phyloP scores from a whole-genome alignment of 108 stramenopile species.

The Cyclotella distinguenda region DNA sequence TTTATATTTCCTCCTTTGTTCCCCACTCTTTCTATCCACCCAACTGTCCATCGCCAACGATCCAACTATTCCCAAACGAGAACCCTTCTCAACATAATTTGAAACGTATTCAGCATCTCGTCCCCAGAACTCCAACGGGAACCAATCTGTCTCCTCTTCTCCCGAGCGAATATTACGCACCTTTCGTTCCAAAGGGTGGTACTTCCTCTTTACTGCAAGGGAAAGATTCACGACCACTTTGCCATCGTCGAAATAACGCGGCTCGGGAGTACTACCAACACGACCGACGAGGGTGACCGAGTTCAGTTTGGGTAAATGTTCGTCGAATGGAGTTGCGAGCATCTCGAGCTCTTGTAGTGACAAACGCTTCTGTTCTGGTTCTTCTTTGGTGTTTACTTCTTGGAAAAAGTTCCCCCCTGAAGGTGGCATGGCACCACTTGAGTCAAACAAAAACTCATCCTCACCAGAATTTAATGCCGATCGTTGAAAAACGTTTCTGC shows the following conservation, averaged over 20 bases:
- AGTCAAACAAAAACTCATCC: not conserved
- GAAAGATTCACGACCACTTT: slow-evolving; percentile 84
- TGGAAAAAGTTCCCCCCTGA: slow-evolving; percentile 30
- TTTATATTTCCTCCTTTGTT: slow-evolving; percentile 52
- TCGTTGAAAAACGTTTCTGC: too few species aligned
- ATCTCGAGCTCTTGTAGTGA: slow-evolving; percentile 42
- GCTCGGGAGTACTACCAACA: slow-evolving; percentile 78
- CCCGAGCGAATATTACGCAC: slow-evolving; percentile 60
- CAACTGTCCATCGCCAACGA: slow-evolving; percentile 62
- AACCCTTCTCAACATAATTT: slow-evolving; percentile 75
- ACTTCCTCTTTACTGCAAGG: slow-evolving; percentile 83
- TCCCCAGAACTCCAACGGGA: slow-evolving; percentile 88
- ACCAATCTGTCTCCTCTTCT: slow-evolving; percentile 94
- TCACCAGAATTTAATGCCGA: not conserved
- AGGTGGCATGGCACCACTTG: not conserved
- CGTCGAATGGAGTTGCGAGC: slow-evolving; percentile 62
- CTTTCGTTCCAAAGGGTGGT: slow-evolving; percentile 78
- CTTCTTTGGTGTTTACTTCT: not conserved
- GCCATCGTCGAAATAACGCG: slow-evolving; percentile 86
- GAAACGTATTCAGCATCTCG: slow-evolving; percentile 81
- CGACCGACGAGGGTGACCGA: slow-evolving; percentile 82
- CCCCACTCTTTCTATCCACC: slow-evolving; percentile 65
- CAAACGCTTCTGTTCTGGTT: slow-evolving; percentile 19
- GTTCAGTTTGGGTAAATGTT: slow-evolving; percentile 75
- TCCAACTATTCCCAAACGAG: slow-evolving; percentile 71